Conservation (phyloP, 768 basidiomycete genomes). For the Leucosporidium creatinivorum region DNA sequence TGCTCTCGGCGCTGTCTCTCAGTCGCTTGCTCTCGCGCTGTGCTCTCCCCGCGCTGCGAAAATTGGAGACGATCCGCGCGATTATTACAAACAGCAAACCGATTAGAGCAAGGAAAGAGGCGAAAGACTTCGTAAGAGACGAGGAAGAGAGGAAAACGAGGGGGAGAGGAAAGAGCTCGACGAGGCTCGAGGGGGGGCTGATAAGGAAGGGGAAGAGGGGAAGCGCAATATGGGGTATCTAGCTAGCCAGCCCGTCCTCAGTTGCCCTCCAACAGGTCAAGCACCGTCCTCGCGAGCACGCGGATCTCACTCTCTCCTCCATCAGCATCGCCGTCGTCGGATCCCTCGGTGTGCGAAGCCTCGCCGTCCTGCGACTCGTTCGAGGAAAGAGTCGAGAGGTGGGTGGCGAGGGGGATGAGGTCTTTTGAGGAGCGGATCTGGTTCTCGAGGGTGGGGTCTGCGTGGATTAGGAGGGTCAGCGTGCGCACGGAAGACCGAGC, state of each 20-base stretch:
- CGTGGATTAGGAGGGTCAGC: background rate
- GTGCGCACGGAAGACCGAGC: too few species aligned
- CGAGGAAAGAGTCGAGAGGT: slow-evolving; percentile 63
- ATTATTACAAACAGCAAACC: too few species aligned
- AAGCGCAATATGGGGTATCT: background rate
- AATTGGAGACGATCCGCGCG: too few species aligned
- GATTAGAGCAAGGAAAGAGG: background rate
- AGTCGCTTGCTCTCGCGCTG: too few species aligned
- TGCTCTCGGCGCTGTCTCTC: too few species aligned
- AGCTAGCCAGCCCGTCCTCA: background rate
- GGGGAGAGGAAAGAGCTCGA: too few species aligned
- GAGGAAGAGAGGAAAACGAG: slow-evolving; percentile 1
- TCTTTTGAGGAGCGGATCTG: slow-evolving; percentile 58
- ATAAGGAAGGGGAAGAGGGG: slow-evolving; percentile 1
- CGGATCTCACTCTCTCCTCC: slow-evolving; percentile 65
- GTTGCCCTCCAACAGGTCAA: slow-evolving; percentile 65
- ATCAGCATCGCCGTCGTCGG: slow-evolving; percentile 54
- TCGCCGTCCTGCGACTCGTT: background rate
- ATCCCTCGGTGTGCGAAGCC: background rate
- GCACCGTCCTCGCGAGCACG: slow-evolving; percentile 69
- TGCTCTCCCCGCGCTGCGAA: too few species aligned
- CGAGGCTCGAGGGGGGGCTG: too few species aligned
- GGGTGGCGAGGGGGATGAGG: slow-evolving; percentile 55
- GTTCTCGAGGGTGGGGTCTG: slow-evolving; percentile 21
- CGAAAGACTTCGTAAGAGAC: background rate